These are phyloP conservation scores for Eucalyptus regnans DNA, from an alignment of 345 rosid genomes.

Conservation along the genomic window DNA sequence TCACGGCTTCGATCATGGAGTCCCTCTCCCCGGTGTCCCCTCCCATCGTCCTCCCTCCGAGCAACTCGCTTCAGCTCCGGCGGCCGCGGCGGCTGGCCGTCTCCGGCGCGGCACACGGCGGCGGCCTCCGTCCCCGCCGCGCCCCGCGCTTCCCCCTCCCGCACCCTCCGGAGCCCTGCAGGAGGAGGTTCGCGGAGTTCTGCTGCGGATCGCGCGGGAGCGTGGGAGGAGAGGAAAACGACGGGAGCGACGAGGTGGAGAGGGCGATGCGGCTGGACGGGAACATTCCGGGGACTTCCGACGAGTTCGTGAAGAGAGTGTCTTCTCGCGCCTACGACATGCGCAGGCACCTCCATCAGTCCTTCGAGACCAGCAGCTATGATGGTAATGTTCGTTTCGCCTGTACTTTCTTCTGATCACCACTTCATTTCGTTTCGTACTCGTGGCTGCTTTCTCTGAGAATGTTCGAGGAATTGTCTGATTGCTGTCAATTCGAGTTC, in stretches of 20 bases:
- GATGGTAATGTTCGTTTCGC: constrained; percentile 38
- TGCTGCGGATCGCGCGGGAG: constrained; percentile 22
- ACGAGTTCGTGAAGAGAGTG: constrained; percentile 73
- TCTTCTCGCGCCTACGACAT: constrained; percentile 97
- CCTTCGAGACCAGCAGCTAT: constrained; percentile 79
- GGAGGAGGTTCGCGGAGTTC: constrained; percentile 10
- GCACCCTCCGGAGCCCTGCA: background rate
- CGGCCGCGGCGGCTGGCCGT: constrained; percentile 14
- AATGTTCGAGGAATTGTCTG: background rate
- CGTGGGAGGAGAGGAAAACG: constrained; percentile 22
- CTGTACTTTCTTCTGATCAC: background rate
- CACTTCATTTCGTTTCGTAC: background rate
- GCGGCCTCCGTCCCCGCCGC: constrained; percentile 6
- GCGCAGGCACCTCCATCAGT: constrained; percentile 80
- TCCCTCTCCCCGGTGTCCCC: constrained; percentile 62
- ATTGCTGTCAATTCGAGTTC: background rate
- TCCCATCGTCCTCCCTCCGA: constrained; percentile 63
- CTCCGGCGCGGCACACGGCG: constrained; percentile 2
- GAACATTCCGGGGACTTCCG: constrained; percentile 69
- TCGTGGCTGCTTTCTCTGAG: background rate
- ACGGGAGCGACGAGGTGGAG: constrained; percentile 52
- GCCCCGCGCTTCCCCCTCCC: constrained; percentile 10
- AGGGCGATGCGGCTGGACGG: constrained; percentile 92
- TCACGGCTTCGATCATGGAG: constrained; percentile 34
- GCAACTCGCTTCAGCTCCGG: constrained; percentile 11